phyloP scores from a whole-genome alignment of 495 filamentous ascomycete genomes.

The Xylaria grammica region DNA sequence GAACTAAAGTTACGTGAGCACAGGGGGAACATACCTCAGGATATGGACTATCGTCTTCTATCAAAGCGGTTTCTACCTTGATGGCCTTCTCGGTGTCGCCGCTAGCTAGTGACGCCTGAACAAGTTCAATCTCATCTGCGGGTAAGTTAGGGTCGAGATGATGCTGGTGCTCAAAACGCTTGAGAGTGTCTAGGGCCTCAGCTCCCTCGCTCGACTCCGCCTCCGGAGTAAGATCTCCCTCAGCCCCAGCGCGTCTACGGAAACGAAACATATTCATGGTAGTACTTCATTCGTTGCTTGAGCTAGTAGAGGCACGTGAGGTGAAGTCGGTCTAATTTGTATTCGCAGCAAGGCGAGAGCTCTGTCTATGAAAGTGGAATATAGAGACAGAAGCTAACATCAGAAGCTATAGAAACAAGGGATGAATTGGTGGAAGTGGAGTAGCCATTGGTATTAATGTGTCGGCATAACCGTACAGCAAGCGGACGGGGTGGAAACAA shows the following conservation, averaged over 20 bases:
- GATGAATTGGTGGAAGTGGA: not conserved
- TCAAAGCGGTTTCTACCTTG: slow-evolving; percentile 61
- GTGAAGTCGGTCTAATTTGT: not conserved
- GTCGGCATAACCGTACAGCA: not conserved
- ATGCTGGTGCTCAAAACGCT: slow-evolving; percentile 63
- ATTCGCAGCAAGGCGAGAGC: not conserved
- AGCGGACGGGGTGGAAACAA: not conserved
- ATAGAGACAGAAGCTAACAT: not conserved
- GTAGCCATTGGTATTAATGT: slow-evolving; percentile 3
- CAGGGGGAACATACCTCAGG: slow-evolving; percentile 60
- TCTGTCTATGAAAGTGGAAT: not conserved
- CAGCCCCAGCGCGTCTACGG: slow-evolving; percentile 29
- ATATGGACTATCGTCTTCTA: slow-evolving; percentile 72
- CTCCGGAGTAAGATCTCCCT: slow-evolving; percentile 28
- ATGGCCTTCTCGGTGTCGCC: slow-evolving; percentile 57
- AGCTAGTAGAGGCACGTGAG: not conserved
- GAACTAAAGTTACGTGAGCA: slow-evolving; percentile 24
- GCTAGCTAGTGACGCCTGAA: slow-evolving; percentile 63
- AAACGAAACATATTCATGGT: slow-evolving; percentile 32
- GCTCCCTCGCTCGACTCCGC: slow-evolving; percentile 33
- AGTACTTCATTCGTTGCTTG: not conserved
- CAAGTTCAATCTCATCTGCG: slow-evolving; percentile 63
- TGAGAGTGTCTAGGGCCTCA: slow-evolving; percentile 43
- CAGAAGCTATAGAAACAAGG: not conserved
- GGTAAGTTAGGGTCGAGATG: slow-evolving; percentile 74